Base-by-base conservation (phyloP, 2,329 filamentous ascomycete genomes). In the Coleophoma crateriformis region DNA sequence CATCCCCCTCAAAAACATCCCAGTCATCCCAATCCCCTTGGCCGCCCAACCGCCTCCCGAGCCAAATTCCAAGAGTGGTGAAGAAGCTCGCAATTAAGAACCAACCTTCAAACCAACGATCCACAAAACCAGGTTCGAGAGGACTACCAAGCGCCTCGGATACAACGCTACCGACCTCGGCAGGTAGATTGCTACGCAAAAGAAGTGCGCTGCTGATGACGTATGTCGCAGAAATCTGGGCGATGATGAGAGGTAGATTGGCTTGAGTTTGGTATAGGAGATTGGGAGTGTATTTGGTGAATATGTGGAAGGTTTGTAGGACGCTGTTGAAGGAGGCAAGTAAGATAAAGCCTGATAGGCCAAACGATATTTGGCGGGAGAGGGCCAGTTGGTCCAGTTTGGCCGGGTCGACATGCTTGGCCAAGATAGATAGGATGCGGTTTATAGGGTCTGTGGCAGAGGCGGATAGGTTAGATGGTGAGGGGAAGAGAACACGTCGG, bases 61-160 rank as follows among this genome's bases (percentile, higher is more conserved):
- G 64, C 76, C 85, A 88, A 19, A 95, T 82, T 0, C 87, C 88
- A n/a, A 79, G 62, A 1, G 77, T 82, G 1, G 89, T 94, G 12
- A 77, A 62, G 0, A 74, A 70, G 54, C 84, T 86, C 5, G 85
- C 85, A 3, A 83, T 64, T 49, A 95, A 67, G 65, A 95, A 95
- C 84, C 89, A 92, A 7, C 82, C 84, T 66, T 95, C 90, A 58
- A 95, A 95, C 90, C 90, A 95, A 32, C 80, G 76, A 61, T 95
- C 84, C 5, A 88, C 85, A 60, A 88, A 89, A 0, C 74, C 73
- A 3, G 60, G 61, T 60, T 88, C 85, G 8, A 95, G 73, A 14
- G 88, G 87, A 17, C 87, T 87, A 40, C 88, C 84, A 32, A 95
- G 70, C 1, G 88, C 88, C 56, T 90, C 87, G 3, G 82, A 84